Conservation (phyloP, 2,329 filamentous ascomycete genomes). For the Botryotinia narcissicola region DNA sequence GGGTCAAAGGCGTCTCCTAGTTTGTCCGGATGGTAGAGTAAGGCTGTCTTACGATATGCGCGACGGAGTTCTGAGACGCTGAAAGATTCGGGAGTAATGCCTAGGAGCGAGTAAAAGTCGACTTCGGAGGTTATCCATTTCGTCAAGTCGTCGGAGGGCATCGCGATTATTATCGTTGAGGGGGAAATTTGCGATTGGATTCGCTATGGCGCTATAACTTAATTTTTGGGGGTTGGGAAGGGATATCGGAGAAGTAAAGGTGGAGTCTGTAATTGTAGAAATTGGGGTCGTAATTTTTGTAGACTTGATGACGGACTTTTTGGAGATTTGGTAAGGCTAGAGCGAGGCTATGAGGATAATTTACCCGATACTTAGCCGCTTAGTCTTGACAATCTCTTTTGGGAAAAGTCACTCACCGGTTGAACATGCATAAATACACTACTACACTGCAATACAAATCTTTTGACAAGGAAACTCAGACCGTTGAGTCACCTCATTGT, state of each 20-base stretch:
- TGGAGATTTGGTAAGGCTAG: neutral
- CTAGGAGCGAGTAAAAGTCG: slow-evolving; percentile 39
- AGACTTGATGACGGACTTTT: neutral
- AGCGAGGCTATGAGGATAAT: neutral
- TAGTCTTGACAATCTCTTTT: neutral
- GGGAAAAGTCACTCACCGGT: neutral
- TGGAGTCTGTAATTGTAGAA: slow-evolving; percentile 4
- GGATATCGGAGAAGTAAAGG: neutral
- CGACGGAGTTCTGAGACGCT: slow-evolving; percentile 36
- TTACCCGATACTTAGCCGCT: neutral
- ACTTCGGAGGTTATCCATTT: slow-evolving; percentile 38
- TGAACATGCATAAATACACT: neutral
- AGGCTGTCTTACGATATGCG: slow-evolving; percentile 78
- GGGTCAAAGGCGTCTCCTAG: slow-evolving; percentile 71
- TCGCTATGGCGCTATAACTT: neutral
- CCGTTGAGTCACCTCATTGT: neutral
- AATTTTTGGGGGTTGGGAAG: neutral
- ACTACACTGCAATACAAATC: neutral
- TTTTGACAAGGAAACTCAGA: neutral
- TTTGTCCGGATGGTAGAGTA: slow-evolving; percentile 96
- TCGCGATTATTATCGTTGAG: slow-evolving; percentile 21
- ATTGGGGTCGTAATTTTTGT: neutral
- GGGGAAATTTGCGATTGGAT: neutral
- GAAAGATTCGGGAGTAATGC: slow-evolving; percentile 33
- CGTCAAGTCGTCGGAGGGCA: slow-evolving; percentile 37